Conservation (phyloP, 768 basidiomycete species). For the Boletus sp. region DNA sequence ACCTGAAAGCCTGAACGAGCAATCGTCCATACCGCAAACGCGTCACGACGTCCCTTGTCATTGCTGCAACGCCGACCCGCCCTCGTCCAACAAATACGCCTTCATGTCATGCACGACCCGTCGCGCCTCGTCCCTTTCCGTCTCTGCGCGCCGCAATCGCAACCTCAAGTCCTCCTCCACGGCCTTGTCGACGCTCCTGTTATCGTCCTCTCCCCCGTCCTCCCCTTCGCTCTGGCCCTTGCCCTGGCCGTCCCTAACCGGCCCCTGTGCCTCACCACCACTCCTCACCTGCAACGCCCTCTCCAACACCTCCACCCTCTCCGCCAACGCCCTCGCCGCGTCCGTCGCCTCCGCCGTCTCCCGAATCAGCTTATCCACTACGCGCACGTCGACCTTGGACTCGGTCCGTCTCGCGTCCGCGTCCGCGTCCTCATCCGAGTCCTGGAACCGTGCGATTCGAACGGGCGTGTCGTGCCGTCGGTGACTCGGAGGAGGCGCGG, state of each 20-base stretch:
- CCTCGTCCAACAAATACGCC: conserved; percentile 16
- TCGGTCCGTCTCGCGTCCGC: not conserved
- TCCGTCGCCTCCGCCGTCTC: conserved; percentile 18
- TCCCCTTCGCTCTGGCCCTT: not conserved
- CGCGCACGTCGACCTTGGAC: not conserved
- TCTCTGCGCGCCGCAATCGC: conserved; percentile 14
- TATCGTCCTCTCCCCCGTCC: not conserved
- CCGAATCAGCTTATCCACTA: conserved; percentile 17
- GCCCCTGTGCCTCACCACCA: not conserved
- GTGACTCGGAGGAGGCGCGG: no score
- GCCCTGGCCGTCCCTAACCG: not conserved
- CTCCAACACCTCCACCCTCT: conserved; percentile 27
- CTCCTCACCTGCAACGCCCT: conserved; percentile 10
- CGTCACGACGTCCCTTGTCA: no score
- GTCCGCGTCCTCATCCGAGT: not conserved
- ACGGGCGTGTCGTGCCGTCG: not conserved
- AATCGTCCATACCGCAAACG: no score
- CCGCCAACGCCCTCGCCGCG: conserved; percentile 17
- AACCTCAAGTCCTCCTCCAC: conserved; percentile 9
- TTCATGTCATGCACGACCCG: conserved; percentile 16
- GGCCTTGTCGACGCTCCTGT: not conserved
- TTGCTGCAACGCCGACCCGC: no score
- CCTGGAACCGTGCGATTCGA: not conserved
- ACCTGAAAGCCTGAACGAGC: no score
- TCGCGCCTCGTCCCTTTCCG: conserved; percentile 21